Percentiles rank a stretch among this genome's conserved stretches.
Evolutionary conservation across 352 stramenopile genomes (phyloP).

Genomic region (Pythium utonaiense): DNA sequence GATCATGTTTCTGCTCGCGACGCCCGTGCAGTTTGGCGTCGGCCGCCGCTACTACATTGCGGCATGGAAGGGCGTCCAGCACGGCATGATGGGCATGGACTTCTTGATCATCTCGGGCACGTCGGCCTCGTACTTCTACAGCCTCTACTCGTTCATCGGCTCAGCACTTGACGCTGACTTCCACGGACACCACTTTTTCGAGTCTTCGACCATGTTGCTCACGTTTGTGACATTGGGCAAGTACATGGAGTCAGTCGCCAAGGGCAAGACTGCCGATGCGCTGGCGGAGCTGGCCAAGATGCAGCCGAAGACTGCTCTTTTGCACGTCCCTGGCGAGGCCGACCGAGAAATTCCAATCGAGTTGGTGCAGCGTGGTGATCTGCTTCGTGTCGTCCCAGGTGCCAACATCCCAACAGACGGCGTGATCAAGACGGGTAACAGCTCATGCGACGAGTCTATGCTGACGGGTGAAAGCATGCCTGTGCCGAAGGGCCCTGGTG

Average conservation of each 20-base stretch:
- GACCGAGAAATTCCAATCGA: constrained; percentile 80
- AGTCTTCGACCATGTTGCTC: constrained; percentile 83
- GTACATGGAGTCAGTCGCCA: constrained; percentile 87
- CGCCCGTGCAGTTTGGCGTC: constrained; percentile 82
- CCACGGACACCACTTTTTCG: constrained; percentile 84
- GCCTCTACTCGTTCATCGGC: constrained; percentile 72
- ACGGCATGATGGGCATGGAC: constrained; percentile 88
- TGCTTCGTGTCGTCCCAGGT: constrained; percentile 67
- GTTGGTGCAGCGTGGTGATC: constrained; percentile 76
- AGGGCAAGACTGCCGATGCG: constrained; percentile 78
- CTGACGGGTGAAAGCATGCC: constrained; percentile 88
- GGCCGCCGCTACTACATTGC: constrained; percentile 79
- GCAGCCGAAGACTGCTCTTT: constrained; percentile 72
- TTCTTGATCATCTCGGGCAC: constrained; percentile 85
- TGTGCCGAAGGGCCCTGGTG: constrained; percentile 67
- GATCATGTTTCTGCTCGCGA: constrained; percentile 81
- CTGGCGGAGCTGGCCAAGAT: constrained; percentile 70
- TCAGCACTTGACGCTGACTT: constrained; percentile 57
- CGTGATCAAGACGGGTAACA: constrained; percentile 65
- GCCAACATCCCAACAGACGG: constrained; percentile 80
- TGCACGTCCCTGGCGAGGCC: constrained; percentile 45
- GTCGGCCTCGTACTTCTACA: constrained; percentile 86
- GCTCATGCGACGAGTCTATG: constrained; percentile 78
- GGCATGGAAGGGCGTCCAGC: constrained; percentile 76
- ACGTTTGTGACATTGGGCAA: constrained; percentile 87